Base-by-base conservation (phyloP, 2,329 filamentous ascomycete genomes). In the Cercospora berteroae region DNA sequence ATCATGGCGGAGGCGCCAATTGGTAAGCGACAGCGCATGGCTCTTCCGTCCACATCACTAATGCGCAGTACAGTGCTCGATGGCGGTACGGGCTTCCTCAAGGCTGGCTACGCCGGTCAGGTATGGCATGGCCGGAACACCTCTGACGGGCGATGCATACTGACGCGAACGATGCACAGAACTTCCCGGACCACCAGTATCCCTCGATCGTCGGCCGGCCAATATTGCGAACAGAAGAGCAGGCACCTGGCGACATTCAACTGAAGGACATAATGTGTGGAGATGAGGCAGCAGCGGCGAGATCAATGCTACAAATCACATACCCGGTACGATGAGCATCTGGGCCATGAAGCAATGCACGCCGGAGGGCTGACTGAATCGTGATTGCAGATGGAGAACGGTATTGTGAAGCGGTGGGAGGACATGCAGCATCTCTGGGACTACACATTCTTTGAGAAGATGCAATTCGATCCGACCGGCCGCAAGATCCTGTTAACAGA, bases 401-500 rank as follows among this genome's bases (percentile, higher is more conserved):
- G 95, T 76, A 98, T 99, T 77, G 93, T 99, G 74, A 98, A 97
- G 87, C 94, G 93, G 79, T 99, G 95, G 95, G 95, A 99, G 75
- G 95, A 99, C 81, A 99, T 99, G 95, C 92, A 97, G 84, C 94
- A 98, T 79, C 89, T 99, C 65, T 99, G 95, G 95, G 94, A 99
- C 83, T 98, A 96, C 81, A 99, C 95, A 25, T 99, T 99, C 81
- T 90, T 88, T 81, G 94, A 99, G 80, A 98, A 98, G 88, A 92
- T 99, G 88, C 89, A 93, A 81, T 85, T 99, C 74, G 92, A 98
- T 79, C 88, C 95, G 2, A 88, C 88, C 23, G 94, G 93, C 73
- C 93, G 94, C 81, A 99, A 99, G 87, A 98, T 99, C 80, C 87
- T 99, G 71, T 87, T 98, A 74, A 98, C 94, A 57, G 95, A 99